Evolutionary conservation across 352 stramenopile species (phyloP).

Genomic region (Pythium periplocum): DNA sequence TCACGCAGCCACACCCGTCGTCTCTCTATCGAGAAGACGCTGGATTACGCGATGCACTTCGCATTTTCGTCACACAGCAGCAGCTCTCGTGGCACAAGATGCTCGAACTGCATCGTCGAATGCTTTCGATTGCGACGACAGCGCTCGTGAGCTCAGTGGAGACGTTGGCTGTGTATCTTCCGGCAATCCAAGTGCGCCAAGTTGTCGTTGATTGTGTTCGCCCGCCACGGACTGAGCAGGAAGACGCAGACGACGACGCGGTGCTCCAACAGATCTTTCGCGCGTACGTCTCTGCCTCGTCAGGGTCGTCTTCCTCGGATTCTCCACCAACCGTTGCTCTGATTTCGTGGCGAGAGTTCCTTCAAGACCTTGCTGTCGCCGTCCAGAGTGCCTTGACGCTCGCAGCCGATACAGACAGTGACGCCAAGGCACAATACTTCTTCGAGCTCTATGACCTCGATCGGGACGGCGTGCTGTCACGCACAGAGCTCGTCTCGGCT

Average conservation of each 20-base stretch:
- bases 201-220: too few species aligned
- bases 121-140: slow-evolving; percentile 9
- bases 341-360: slow-evolving; percentile 16
- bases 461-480: slow-evolving; percentile 24
- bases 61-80: slow-evolving; percentile 18
- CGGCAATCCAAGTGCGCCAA: not conserved
- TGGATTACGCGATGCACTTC: slow-evolving; percentile 21
- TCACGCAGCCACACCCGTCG: slow-evolving; percentile 28
- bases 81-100: slow-evolving; percentile 24
- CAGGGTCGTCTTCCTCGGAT: not conserved
- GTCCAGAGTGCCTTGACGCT: slow-evolving; percentile 17
- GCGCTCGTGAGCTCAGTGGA: slow-evolving; percentile 2
- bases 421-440: slow-evolving; percentile 33
- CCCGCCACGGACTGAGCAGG: not conserved
- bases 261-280: slow-evolving; percentile 21
- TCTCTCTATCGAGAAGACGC: slow-evolving; percentile 20
- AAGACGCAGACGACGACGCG: slow-evolving; percentile 11
- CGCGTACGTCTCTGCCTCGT: slow-evolving; percentile 18
- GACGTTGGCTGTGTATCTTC: not conserved
- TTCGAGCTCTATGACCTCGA: slow-evolving; percentile 35
- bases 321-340: not conserved
- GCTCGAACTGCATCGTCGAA: slow-evolving; percentile 17
- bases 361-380: slow-evolving; percentile 26
- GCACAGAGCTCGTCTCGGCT: slow-evolving; percentile 25
- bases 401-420: slow-evolving; percentile 17